phyloP scores from a whole-genome alignment of 805 yeast genomes.

The Starmera pachycereana region DNA sequence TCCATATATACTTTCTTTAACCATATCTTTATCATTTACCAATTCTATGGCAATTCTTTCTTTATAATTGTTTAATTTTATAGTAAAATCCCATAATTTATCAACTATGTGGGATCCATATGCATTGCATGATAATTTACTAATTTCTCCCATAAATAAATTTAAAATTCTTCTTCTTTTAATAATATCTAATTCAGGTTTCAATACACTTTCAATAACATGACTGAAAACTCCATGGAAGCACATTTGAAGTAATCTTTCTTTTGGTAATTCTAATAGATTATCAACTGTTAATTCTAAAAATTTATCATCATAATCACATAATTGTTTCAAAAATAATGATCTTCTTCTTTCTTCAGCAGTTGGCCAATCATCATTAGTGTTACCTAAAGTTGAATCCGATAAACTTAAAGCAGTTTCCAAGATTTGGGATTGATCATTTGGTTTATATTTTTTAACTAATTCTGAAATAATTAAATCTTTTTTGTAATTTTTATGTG shows the following conservation, averaged over 20 bases:
- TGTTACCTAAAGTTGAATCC: conserved; percentile 69
- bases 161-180: conserved; percentile 64
- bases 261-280: conserved; percentile 48
- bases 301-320: conserved; percentile 56
- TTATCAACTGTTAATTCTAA: conserved; percentile 49
- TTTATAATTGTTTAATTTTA: conserved; percentile 69
- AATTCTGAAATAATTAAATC: conserved; percentile 46
- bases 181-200: conserved; percentile 37
- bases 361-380: conserved; percentile 86
- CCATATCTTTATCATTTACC: conserved; percentile 44
- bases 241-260: conserved; percentile 62
- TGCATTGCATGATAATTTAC: conserved; percentile 64
- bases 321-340: conserved; percentile 59
- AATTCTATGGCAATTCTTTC: conserved; percentile 75
- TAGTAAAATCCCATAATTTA: conserved; percentile 69
- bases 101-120: conserved; percentile 91
- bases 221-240: conserved; percentile 87
- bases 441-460: conserved; percentile 33
- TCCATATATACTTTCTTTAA: conserved; percentile 84
- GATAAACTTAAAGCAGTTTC: conserved; percentile 60
- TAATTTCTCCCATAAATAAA: conserved; percentile 44
- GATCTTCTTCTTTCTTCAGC: conserved; percentile 80
- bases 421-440: conserved; percentile 32
- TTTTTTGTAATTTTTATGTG: conserved; percentile 46
- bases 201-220: conserved; percentile 63